Evolutionary conservation across 176 grass and related monocot species (phyloP), one percentile per base, ranked within the genome.

Genomic region (Zea mays): DNA sequence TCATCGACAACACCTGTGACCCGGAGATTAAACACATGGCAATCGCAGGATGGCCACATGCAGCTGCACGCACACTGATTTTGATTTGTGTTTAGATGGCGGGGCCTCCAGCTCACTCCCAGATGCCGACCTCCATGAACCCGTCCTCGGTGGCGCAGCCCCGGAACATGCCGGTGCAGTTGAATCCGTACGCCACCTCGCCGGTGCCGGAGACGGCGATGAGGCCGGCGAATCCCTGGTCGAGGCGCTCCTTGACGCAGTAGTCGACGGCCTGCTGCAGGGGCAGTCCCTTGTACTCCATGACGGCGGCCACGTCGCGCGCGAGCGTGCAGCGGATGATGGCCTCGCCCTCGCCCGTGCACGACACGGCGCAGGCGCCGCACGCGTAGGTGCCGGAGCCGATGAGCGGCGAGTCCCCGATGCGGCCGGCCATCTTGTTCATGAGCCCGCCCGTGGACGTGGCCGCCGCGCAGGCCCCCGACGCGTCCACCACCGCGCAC

Each of bases 391-490:
- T 97, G 9, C 95, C 95, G 0, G 95, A 63, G 1, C 95, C 95
- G 41, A 97, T 97, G 3, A 97, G 69, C 8, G 95, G 95, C 6
- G 95, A 97, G 89, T 97, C 95, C 0, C 95, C 95, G 72, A 94
- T 97, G 54, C 95, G 87, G 8, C 95, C 95, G 0, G 81, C 50
- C 90, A 91, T 97, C 81, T 97, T 97, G 89, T 97, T 97, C 95
- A 97, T 94, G 1, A 97, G 82, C 0, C 94, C 95, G 3, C 95
- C 95, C 0, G 95, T 97, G 1, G 95, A 97, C 0, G 91, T 97
- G 6, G 95, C 95, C 0, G 95, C 82, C 0, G 85, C 95, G 74
- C 77, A 83, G 69, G 71, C 45, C 5, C 91, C 95, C 1, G 17
- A 8, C 0, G 67, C 65, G 74, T 97, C 91, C 5, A 97, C 91